phyloP scores from a whole-genome alignment of 2,329 filamentous ascomycete species.

The Neopestalotiopsis rosae region DNA sequence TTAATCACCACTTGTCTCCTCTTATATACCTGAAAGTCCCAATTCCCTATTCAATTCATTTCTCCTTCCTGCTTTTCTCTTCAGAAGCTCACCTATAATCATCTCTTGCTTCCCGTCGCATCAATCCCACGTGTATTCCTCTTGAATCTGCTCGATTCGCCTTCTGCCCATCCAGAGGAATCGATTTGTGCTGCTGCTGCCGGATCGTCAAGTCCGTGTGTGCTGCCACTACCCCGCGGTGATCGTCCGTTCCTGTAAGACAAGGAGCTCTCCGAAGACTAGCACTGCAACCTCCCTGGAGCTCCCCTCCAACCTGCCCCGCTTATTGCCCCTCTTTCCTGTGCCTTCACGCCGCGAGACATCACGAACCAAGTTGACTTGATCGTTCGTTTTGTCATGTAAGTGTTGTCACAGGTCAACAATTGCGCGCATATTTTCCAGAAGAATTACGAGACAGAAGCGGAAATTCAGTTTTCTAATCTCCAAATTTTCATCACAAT shows the following conservation, averaged over 20 bases:
- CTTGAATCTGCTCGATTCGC: background rate
- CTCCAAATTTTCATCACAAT: background rate
- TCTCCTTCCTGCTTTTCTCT: background rate
- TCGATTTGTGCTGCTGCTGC: background rate
- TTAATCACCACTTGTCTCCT: background rate
- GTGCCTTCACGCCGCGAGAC: background rate
- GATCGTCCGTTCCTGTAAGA: constrained; percentile 14
- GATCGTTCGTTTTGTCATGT: background rate
- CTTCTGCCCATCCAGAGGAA: background rate
- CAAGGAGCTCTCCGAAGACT: background rate
- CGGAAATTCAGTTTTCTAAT: background rate
- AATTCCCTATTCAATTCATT: constrained; percentile 1
- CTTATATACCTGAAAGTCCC: constrained; percentile 6
- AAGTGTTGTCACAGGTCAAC: constrained; percentile 1
- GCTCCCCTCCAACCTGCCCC: background rate
- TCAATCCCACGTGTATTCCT: background rate
- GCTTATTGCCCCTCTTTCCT: constrained; percentile 6
- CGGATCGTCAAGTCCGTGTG: background rate
- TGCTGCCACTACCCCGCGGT: constrained; percentile 15
- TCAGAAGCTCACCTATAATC: background rate
- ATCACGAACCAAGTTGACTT: background rate
- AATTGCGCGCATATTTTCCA: background rate
- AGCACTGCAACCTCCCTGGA: constrained; percentile 5
- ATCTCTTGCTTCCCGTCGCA: background rate
- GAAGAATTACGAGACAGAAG: background rate